These are phyloP conservation scores for Hanseniaspora sp. DNA, from an alignment of 1,139 yeast genomes.

Conservation along the genomic window DNA sequence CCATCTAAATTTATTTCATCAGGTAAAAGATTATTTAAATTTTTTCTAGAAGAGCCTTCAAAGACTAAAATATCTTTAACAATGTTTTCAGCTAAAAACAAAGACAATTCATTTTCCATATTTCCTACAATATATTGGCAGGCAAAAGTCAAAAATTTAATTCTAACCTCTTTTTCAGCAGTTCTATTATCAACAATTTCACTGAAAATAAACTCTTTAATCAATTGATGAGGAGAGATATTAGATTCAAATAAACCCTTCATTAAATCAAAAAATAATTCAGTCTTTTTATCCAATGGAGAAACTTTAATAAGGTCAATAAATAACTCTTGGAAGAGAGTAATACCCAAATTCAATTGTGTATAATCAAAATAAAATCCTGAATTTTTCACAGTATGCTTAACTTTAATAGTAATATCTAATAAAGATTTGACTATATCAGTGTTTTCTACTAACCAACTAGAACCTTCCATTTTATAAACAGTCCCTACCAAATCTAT, in stretches of 20 bases:
- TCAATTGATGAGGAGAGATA: slow-evolving; percentile 32
- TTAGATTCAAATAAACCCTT: slow-evolving; percentile 22
- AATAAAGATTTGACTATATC: slow-evolving; percentile 29
- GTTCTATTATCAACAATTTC: slow-evolving; percentile 37
- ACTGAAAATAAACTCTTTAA: slow-evolving; percentile 51
- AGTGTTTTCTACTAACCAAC: slow-evolving; percentile 53
- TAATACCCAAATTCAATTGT: slow-evolving; percentile 63
- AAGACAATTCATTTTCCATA: slow-evolving; percentile 44
- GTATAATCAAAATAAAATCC: slow-evolving; percentile 37
- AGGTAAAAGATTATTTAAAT: slow-evolving; percentile 39
- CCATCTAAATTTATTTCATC: slow-evolving; percentile 16
- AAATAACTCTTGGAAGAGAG: slow-evolving; percentile 47
- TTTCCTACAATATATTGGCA: slow-evolving; percentile 40
- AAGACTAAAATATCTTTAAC: slow-evolving; percentile 56
- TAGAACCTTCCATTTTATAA: slow-evolving; percentile 38
- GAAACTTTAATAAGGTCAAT: slow-evolving; percentile 35
- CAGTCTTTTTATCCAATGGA: slow-evolving; percentile 25
- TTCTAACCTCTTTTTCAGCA: slow-evolving; percentile 41
- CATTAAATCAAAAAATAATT: slow-evolving; percentile 39
- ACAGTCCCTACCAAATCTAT: slow-evolving; percentile 54
- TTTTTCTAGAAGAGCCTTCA: slow-evolving; percentile 46
- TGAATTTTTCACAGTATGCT: slow-evolving; percentile 23
- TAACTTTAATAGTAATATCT: slow-evolving; percentile 24
- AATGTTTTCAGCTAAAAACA: slow-evolving; percentile 51
- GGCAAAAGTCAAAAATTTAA: slow-evolving; percentile 42